Evolutionary conservation across 306 rosid genomes (phyloP), one percentile per base, ranked within the genome.

Genomic region (Abrus pulchellus): DNA sequence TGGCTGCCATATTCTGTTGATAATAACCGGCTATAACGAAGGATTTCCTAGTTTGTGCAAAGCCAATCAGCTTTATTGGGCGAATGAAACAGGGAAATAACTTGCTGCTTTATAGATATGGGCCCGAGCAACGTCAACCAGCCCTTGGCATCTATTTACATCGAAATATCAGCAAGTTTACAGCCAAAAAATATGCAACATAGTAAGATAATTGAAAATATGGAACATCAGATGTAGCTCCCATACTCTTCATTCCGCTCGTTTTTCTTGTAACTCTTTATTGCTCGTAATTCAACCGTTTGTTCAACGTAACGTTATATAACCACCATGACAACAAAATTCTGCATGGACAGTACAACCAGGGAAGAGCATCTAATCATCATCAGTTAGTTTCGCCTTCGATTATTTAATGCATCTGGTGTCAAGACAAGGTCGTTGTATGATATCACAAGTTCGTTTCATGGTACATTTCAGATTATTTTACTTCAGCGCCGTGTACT

Each of bases 1-100:
- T 41, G 45, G 59, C 45, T 62, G 38, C 66, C 53, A 40, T 14
- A 43, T 47, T 41, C 50, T 41, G 57, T 68, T 56, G 13, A 68
- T 63, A 40, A 7, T 48, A 20, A 20, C 20, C 20, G 65, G 9
- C 11, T 32, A 47, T 33, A 44, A 44, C 53, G 36, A 41, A 49
- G 27, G 13, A 4, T 10, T 50, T 65, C 44, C 44, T 38, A 12
- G 41, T 28, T 66, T 48, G 29, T 48, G 64, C 38, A 63, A 61
- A 2, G 5, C 36, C 57, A 27, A 5, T 53, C 29, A n/a, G 59
- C 59, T 14, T 53, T 53, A 14, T n/a, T 52, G 20, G 20, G 33
- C 33, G 33, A 55, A 55, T 55, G 61, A 14, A 7, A 33, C 20
- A 0, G 20, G 20, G 20, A 20, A 20, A 20, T 20, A 20, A 20